These are phyloP conservation scores for Lodderomyces pseudojiufengensis DNA, from an alignment of 1,139 yeast genomes.

Conservation along the genomic window DNA sequence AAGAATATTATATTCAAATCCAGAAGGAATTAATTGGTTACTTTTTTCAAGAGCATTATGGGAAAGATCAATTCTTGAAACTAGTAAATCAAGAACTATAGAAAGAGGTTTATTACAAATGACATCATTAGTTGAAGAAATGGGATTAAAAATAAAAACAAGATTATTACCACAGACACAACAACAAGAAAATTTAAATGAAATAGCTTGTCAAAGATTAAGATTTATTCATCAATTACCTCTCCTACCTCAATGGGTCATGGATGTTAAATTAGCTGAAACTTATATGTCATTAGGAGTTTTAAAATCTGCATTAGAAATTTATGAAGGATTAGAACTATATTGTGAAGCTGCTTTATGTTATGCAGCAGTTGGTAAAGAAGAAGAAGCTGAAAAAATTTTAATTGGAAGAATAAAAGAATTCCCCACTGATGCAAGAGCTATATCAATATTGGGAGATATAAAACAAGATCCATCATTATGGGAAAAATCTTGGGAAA, in stretches of 20 bases:
- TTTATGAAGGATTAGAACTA: conserved; percentile 76
- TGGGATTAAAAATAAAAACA: conserved; percentile 66
- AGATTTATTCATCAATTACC: conserved; percentile 73
- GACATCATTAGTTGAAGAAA: conserved; percentile 87
- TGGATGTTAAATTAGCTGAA: conserved; percentile 83
- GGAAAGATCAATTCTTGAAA: conserved; percentile 84
- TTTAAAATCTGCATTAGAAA: conserved; percentile 81
- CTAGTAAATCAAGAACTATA: conserved; percentile 76
- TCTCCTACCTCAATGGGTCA: conserved; percentile 77
- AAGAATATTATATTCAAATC: conserved; percentile 59
- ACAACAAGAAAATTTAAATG: conserved; percentile 18
- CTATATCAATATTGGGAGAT: conserved; percentile 84
- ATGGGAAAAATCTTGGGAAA: conserved; percentile 87
- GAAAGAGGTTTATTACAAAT: conserved; percentile 93
- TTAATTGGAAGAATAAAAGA: conserved; percentile 50
- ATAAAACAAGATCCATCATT: conserved; percentile 68
- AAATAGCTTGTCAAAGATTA: conserved; percentile 50
- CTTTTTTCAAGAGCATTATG: conserved; percentile 81
- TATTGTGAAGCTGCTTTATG: conserved; percentile 87
- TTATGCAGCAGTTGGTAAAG: conserved; percentile 82
- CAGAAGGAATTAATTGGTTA: conserved; percentile 63
- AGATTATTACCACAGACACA: conserved; percentile 54
- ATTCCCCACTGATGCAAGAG: conserved; percentile 77
- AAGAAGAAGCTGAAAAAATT: conserved; percentile 59
- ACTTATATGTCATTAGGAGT: conserved; percentile 85